phyloP scores from a whole-genome alignment of 148 eudicot genomes.

The Chenopodium album region DNA sequence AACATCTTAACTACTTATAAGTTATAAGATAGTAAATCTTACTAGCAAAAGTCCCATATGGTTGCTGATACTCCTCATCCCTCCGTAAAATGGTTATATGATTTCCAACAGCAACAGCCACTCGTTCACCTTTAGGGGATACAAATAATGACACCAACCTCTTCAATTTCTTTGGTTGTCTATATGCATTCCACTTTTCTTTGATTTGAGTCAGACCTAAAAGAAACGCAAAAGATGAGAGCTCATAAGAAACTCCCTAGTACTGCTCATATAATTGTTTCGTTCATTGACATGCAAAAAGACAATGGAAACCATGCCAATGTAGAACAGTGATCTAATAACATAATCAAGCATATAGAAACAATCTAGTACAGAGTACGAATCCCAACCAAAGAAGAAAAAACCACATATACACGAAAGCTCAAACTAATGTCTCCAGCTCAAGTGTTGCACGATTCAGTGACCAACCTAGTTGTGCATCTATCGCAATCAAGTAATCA shows the following conservation, averaged over 20 bases:
- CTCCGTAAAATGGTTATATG: constrained; percentile 72
- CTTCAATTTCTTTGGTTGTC: constrained; percentile 53
- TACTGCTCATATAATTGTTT: neutral
- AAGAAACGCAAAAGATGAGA: constrained; percentile 20
- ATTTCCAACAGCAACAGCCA: constrained; percentile 74
- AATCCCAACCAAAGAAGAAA: neutral
- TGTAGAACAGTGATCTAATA: neutral
- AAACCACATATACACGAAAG: neutral
- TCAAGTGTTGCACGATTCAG: neutral
- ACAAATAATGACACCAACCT: constrained; percentile 71
- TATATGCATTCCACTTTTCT: constrained; percentile 67
- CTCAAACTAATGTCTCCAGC: neutral
- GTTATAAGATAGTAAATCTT: constrained; percentile 34
- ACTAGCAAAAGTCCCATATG: constrained; percentile 67
- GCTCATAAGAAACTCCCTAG: constrained; percentile 7
- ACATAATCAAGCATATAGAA: too few species aligned
- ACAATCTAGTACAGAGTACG: neutral
- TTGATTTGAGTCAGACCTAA: constrained; percentile 69
- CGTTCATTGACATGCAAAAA: neutral
- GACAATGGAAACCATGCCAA: neutral
- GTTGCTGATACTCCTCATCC: constrained; percentile 73
- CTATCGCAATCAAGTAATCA: neutral
- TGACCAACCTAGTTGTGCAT: neutral
- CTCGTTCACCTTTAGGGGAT: constrained; percentile 70
- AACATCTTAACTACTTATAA: neutral